Base-by-base conservation (phyloP, 2,329 filamentous ascomycete species). In the Pestalotiopsis sp. region DNA sequence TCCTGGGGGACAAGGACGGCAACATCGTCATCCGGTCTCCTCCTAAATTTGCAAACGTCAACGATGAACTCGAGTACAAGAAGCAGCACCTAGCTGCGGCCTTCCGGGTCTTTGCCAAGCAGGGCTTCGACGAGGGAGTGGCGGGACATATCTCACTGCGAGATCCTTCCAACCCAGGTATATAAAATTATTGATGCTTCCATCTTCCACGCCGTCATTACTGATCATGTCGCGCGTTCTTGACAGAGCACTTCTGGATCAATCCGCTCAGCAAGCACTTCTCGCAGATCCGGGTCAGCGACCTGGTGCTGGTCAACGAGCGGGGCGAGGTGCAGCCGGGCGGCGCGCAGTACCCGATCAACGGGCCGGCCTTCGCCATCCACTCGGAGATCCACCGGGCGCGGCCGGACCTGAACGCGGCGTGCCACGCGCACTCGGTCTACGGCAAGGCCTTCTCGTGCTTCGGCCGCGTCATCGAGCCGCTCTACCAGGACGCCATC, bases 351-450 rank as follows among this genome's bases (percentile, higher is more conserved):
- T 64, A 52, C 13, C 62, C 62, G 4, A 67, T 69, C 45, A 69
- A 69, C 58, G 52, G 56, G 12, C 36, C 83, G 65, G 87, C 87
- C 1, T 90, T 88, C 73, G 85, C 87, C 80, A 90, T 90, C 68
- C 88, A 90, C 75, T 84, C 85, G 3, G 87, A 87, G 27, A 85
- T 90, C 2, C 87, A 90, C 73, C 82, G 82, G 38, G 88, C 88
- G 1, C 83, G 88, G 1, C 87, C 87, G 1, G 88, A 90, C 73
- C 83, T 90, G 38, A 81, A 86, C 69, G 87, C 86, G 66, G 88
- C 87, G 4, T 87, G 86, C 1, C 88, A 90, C 75, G 85, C 85
- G 1, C 88, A 90, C 76, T 84, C 83, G 17, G 61, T 89, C 63
- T 84, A 89, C 73, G 88, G 88, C 4, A 86, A 87, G 66, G 83